A percentile compares a stretch with the other conserved stretches of the same genome.
Conservation (phyloP, 345 rosid species). For the Gossypium bickii region DNA sequence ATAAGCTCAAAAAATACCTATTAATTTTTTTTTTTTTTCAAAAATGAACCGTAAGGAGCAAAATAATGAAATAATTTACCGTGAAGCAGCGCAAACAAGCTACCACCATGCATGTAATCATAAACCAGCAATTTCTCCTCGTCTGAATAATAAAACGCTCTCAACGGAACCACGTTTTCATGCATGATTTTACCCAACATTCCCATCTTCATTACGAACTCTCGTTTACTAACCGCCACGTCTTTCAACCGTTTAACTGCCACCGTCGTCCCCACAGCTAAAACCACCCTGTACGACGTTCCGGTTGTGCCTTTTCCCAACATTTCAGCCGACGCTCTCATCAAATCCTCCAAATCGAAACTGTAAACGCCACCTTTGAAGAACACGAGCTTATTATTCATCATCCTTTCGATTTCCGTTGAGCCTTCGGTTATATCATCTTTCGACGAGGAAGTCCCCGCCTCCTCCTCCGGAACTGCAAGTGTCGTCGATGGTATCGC, state of each 20-base stretch:
- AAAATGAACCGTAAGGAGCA: no score
- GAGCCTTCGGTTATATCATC: constrained; percentile 76
- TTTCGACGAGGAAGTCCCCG: constrained; percentile 72
- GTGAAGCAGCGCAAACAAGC: constrained; percentile 88
- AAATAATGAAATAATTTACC: constrained; percentile 32
- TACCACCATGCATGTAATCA: constrained; percentile 81
- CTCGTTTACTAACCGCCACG: constrained; percentile 63
- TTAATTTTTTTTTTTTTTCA: no score
- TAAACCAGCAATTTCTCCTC: constrained; percentile 89
- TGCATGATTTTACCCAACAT: constrained; percentile 59
- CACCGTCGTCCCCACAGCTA: constrained; percentile 88
- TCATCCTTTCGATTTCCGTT: constrained; percentile 58
- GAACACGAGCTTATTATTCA: constrained; percentile 61
- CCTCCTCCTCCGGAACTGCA: constrained; percentile 29
- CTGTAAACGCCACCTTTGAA: constrained; percentile 74
- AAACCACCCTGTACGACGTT: constrained; percentile 87
- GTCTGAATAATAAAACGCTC: constrained; percentile 80
- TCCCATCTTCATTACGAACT: constrained; percentile 83
- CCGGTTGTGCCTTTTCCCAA: constrained; percentile 92
- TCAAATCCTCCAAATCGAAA: constrained; percentile 86
- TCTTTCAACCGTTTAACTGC: constrained; percentile 92
- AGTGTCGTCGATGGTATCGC: constrained; percentile 22
- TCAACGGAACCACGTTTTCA: constrained; percentile 70
- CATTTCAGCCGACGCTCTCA: constrained; percentile 93
- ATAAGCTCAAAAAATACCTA: no score